phyloP scores from a whole-genome alignment of 2,329 filamentous ascomycete genomes.

The Stemphylium beticola region DNA sequence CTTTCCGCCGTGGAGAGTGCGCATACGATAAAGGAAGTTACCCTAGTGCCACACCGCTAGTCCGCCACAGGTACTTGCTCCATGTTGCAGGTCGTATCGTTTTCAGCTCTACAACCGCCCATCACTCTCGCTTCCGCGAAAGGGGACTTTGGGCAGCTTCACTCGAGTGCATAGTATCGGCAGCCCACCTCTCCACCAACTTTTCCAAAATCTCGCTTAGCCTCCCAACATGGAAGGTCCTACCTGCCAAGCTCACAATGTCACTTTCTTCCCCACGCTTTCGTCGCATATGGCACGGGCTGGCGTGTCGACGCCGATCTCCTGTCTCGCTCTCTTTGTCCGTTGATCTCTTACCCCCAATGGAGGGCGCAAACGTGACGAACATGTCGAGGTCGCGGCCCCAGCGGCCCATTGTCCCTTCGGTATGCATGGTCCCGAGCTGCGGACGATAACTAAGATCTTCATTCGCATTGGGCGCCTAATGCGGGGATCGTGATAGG shows the following conservation, averaged over 20 bases:
- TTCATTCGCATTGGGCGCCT: not conserved
- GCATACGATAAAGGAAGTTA: conserved; percentile 1
- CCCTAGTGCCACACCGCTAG: conserved; percentile 3
- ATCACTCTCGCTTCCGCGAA: not conserved
- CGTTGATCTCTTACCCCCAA: conserved; percentile 11
- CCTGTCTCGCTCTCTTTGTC: not conserved
- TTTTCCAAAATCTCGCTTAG: not conserved
- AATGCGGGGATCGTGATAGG: not conserved
- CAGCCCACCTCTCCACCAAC: conserved; percentile 5
- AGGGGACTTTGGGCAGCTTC: not conserved
- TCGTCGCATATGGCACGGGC: conserved; percentile 10
- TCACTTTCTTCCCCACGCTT: conserved; percentile 12
- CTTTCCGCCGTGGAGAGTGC: conserved; percentile 2
- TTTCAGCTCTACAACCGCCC: not conserved
- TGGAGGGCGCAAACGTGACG: not conserved
- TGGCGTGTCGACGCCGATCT: not conserved
- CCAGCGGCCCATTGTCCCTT: not conserved
- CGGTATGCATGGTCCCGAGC: not conserved
- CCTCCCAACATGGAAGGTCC: conserved; percentile 9
- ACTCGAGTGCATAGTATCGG: conserved; percentile 12
- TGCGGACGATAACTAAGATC: conserved; percentile 1
- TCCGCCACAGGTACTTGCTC: conserved; percentile 6
- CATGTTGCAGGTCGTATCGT: not conserved
- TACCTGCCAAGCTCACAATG: conserved; percentile 2
- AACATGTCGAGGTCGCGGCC: no score